phyloP scores from a whole-genome alignment of 2,329 filamentous ascomycete genomes.

The Dendrostoma leiphaemia region DNA sequence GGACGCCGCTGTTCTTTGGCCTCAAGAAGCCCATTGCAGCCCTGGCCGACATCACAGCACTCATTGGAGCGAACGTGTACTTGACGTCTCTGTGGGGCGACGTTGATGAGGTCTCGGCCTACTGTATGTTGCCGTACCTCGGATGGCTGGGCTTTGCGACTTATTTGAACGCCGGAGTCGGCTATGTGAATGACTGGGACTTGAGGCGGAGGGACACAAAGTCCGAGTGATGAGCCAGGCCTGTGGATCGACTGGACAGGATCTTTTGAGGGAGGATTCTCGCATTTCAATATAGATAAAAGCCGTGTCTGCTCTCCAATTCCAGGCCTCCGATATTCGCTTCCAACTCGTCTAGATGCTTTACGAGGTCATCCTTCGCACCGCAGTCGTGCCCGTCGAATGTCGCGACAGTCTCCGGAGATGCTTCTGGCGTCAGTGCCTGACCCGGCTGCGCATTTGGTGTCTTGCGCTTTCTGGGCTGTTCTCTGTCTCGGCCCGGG shows the following conservation, averaged over 20 bases:
- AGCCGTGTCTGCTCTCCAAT: constrained; percentile 29
- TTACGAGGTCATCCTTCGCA: constrained; percentile 20
- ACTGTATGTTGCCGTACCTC: constrained; percentile 76
- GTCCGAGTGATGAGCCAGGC: constrained; percentile 16
- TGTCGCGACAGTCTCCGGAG: constrained; percentile 20
- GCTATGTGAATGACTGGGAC: constrained; percentile 68
- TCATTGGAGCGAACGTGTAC: constrained; percentile 71
- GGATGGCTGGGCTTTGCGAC: constrained; percentile 88
- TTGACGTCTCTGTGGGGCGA: constrained; percentile 73
- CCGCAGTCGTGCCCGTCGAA: constrained; percentile 20
- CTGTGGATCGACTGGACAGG: background rate
- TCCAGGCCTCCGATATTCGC: constrained; percentile 25
- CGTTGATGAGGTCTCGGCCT: constrained; percentile 72
- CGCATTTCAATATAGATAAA: constrained; percentile 23
- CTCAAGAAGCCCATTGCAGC: constrained; percentile 70
- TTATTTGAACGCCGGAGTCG: constrained; percentile 72
- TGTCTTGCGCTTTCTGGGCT: constrained; percentile 14
- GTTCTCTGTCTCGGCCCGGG: background rate
- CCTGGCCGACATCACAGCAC: constrained; percentile 69
- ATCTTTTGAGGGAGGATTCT: background rate
- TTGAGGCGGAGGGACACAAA: constrained; percentile 37
- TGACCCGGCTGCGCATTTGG: constrained; percentile 13
- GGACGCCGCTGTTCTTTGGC: constrained; percentile 94
- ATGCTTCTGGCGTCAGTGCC: constrained; percentile 22
- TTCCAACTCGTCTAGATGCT: constrained; percentile 19